A percentile compares a stretch with the other conserved stretches of the same genome.
These are phyloP conservation scores for Funneliformis geosporum DNA, from an alignment of 192 early-diverging fungal genomes.

Conservation along the genomic window DNA sequence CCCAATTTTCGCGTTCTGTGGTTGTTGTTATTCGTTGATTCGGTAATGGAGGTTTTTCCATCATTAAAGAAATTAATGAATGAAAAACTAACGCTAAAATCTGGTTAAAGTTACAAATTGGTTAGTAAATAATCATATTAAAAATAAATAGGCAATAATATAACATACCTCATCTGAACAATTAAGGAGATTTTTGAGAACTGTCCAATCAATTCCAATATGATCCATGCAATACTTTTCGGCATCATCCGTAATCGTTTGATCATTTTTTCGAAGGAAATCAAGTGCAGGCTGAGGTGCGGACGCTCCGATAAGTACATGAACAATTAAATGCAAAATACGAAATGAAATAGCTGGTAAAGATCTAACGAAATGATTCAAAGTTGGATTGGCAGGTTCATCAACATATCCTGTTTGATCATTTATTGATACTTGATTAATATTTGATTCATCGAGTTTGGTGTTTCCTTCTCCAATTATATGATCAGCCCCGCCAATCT, in stretches of 20 bases:
- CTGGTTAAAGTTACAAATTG: not conserved
- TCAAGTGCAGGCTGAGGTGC: not conserved
- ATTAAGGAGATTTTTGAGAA: constrained; percentile 14
- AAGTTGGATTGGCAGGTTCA: not conserved
- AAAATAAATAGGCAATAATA: not conserved
- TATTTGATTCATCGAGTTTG: constrained; percentile 12
- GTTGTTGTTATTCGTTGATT: not conserved
- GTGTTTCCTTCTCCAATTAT: not conserved
- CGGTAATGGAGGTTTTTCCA: not conserved
- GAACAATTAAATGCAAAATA: constrained; percentile 33
- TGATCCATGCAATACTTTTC: constrained; percentile 19
- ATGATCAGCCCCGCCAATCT: not conserved
- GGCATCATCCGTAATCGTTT: not conserved
- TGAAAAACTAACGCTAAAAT: not conserved
- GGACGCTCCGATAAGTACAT: constrained; percentile 7
- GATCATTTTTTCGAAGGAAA: not conserved
- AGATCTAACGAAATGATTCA: not conserved
- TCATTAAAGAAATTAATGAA: constrained; percentile 12
- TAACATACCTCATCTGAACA: constrained; percentile 14
- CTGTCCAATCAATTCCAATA: constrained; percentile 26
- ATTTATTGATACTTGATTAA: not conserved
- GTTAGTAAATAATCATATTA: not conserved
- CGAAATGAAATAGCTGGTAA: constrained; percentile 24
- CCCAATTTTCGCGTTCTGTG: not conserved
- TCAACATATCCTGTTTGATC: constrained; percentile 23